Percentiles rank a stretch among this genome's conserved stretches.
These are phyloP conservation scores for Heliamphora ciliata DNA, from an alignment of 179 eudicot genomes.

Conservation along the genomic window DNA sequence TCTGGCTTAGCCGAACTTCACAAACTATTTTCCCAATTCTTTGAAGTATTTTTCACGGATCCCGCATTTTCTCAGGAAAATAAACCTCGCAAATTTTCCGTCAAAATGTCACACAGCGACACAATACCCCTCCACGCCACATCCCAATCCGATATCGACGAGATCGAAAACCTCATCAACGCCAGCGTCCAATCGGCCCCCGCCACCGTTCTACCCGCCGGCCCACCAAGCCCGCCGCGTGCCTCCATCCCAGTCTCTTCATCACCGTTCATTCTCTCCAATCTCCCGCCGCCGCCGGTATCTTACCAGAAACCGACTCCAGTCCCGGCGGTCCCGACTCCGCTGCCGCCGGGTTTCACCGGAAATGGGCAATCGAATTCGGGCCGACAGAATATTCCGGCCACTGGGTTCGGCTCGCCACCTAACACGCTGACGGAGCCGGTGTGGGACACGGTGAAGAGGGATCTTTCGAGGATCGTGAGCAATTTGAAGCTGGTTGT, in stretches of 20 bases:
- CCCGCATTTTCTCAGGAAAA: background rate
- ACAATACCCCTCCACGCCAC: conserved; percentile 66
- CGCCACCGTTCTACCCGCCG: conserved; percentile 54
- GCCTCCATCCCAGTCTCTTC: conserved; percentile 60
- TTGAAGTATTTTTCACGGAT: background rate
- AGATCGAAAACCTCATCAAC: conserved; percentile 80
- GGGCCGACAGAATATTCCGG: conserved; percentile 12
- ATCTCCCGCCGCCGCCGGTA: conserved; percentile 32
- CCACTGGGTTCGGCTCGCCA: conserved; percentile 60
- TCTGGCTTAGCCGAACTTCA: background rate
- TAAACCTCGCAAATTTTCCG: background rate
- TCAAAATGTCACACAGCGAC: conserved; percentile 38
- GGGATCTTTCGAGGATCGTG: conserved; percentile 74
- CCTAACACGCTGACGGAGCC: conserved; percentile 88
- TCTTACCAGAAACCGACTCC: conserved; percentile 25
- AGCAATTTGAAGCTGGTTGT: conserved; percentile 91
- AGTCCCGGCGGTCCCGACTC: conserved; percentile 20
- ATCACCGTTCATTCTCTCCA: conserved; percentile 44
- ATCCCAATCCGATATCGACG: conserved; percentile 93
- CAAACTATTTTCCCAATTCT: background rate
- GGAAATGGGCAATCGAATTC: conserved; percentile 14
- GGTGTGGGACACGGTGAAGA: conserved; percentile 83
- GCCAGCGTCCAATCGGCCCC: conserved; percentile 39
- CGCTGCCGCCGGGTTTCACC: conserved; percentile 21
- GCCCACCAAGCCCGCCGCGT: conserved; percentile 59